Base-by-base conservation (phyloP, 176 grass and related monocot genomes). In the Eragrostis curvula region DNA sequence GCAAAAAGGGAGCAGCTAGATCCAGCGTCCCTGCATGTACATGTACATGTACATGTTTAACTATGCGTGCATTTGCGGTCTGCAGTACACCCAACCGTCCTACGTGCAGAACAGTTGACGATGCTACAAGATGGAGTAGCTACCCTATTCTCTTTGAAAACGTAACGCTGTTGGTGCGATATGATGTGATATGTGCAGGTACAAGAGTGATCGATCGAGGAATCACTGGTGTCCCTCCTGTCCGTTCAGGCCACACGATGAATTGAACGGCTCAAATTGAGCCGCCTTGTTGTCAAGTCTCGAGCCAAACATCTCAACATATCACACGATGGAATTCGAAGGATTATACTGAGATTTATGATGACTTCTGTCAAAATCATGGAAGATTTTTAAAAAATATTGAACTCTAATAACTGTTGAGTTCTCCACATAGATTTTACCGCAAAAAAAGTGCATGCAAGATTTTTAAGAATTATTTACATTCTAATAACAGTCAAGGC, bases 81-180 rank as follows among this genome's bases (percentile, higher is more conserved):
- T 63, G 75, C 75, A 78, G 75, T 78, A 30, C 75, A 29, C 74
- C 47, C 70, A 14, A 12, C 45, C 32, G 30, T 5, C 51, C 51
- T 40, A 77, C 74, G 44, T 13, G 57, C 21, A 47, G 40, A 46
- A 78, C 74, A 77, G 74, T 77, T 74, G 50, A 56, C 32, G 32
- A 36, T 39, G 71, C 68, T 71, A 71, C 68, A 71, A 71, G 44
- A 71, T 71, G 69, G 68, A 71, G 45, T 49, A 49, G 69, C 24
- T 57, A 7, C 72, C 29, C 8, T 7, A 17, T 59, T 75, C 36
- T 43, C 53, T 58, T 59, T 25, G 49, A 50, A 29, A 44, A 79
- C 17, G 28, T 40, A 52, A 23, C 21, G 23, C 66, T 70, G 79
- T 70, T 81, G 66, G 50, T 45, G 15, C n/a, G 66, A 81, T 81